Evolutionary conservation across 441 rosid species (phyloP).

Genomic region (Bocquillonia castaneifolia): DNA sequence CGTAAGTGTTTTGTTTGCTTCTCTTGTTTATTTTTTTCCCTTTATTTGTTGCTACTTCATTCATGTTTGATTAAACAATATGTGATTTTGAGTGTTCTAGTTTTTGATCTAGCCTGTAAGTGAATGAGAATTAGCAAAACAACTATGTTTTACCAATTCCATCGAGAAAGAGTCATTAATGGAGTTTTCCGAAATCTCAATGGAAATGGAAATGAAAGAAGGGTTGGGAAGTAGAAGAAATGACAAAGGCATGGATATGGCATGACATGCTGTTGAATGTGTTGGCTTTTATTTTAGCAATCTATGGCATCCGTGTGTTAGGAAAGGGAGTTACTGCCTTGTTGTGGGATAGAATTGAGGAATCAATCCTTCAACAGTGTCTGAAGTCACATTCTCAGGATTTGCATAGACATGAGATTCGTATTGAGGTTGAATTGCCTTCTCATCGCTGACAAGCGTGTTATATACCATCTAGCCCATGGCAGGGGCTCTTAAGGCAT

Average conservation of each 20-base stretch:
- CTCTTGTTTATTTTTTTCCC: constrained; percentile 10
- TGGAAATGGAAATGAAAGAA: neutral
- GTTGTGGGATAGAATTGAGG: no score
- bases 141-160: constrained; percentile 3
- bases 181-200: neutral
- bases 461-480: constrained; percentile 90
- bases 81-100: neutral
- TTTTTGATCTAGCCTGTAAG: neutral
- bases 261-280: neutral
- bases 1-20: constrained; percentile 46
- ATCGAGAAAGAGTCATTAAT: neutral
- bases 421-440: constrained; percentile 76
- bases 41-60: neutral
- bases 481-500: constrained; percentile 73
- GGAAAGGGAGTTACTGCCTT: no score
- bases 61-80: neutral
- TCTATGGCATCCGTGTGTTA: no score
- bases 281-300: no score
- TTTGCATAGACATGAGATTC: constrained; percentile 83
- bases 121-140: neutral
- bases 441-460: constrained; percentile 87
- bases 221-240: neutral
- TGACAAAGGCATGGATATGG: neutral
- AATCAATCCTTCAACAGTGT: constrained; percentile 53
- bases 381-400: constrained; percentile 67